A percentile compares a stretch with the other conserved stretches of the same genome.
phyloP scores from a whole-genome alignment of 148 eudicot species.

The Diospyros lotus region DNA sequence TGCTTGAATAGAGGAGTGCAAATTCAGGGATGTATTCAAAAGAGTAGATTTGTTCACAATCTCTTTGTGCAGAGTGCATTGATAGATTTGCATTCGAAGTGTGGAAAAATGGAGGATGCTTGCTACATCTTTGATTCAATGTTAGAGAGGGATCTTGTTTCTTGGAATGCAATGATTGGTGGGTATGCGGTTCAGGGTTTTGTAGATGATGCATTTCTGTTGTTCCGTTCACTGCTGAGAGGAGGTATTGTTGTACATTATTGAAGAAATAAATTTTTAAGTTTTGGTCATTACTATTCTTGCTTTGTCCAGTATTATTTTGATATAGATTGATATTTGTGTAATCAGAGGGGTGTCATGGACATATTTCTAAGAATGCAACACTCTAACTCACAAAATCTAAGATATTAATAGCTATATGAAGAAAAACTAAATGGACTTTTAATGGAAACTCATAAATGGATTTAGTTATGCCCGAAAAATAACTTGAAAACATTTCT shows the following conservation, averaged over 20 bases:
- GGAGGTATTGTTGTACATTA: conserved; percentile 9
- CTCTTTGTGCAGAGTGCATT: conserved; percentile 25
- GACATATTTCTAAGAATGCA: neutral
- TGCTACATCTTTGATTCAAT: conserved; percentile 15
- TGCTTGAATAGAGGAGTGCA: conserved; percentile 18
- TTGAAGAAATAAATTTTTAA: neutral
- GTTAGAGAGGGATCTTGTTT: conserved; percentile 18
- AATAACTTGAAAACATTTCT: neutral
- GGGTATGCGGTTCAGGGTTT: conserved; percentile 16
- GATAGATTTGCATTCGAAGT: conserved; percentile 20
- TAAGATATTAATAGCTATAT: neutral
- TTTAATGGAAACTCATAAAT: neutral
- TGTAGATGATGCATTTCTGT: conserved; percentile 13
- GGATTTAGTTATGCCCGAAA: neutral
- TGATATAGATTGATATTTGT: neutral
- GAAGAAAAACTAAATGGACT: neutral
- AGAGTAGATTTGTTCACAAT: conserved; percentile 14
- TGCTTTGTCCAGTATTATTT: neutral
- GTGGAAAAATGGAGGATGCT: conserved; percentile 15
- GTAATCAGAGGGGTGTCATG: neutral
- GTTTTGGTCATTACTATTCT: neutral
- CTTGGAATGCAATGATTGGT: conserved; percentile 23
- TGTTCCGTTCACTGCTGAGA: conserved; percentile 18
- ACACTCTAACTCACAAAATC: neutral
- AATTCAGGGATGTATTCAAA: conserved; percentile 17